Conservation (phyloP, 768 basidiomycete genomes). For the Arthromyces matolae region DNA sequence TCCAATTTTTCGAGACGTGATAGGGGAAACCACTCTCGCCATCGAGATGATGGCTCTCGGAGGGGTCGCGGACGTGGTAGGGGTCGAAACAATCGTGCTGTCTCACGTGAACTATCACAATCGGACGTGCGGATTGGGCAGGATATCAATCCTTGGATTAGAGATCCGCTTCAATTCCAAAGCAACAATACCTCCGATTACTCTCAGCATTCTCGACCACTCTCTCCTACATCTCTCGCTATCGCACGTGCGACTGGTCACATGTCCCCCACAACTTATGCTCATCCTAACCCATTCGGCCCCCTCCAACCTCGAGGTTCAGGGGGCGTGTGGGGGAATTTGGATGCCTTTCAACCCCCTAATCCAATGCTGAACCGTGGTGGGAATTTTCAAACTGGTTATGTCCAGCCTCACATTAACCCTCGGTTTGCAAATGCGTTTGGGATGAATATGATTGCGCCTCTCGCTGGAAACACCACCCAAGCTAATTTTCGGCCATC, state of each 20-base stretch:
- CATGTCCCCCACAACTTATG: slow-evolving; percentile 18
- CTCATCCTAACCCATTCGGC: slow-evolving; percentile 3
- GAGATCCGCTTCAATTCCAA: slow-evolving; percentile 18
- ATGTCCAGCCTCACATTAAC: slow-evolving; percentile 81
- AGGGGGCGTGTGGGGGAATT: slow-evolving; percentile 13
- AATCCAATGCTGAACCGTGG: slow-evolving; percentile 15
- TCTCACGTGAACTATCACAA: slow-evolving; percentile 25
- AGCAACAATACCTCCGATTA: slow-evolving; percentile 25
- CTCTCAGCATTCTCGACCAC: slow-evolving; percentile 26
- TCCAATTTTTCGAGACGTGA: not conserved
- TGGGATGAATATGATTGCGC: slow-evolving; percentile 37
- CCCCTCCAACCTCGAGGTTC: not conserved
- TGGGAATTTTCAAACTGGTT: slow-evolving; percentile 20
- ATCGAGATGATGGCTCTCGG: slow-evolving; percentile 37
- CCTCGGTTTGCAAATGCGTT: slow-evolving; percentile 72
- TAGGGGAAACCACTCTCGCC: slow-evolving; percentile 30
- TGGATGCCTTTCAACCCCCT: slow-evolving; percentile 17
- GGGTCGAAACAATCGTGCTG: slow-evolving; percentile 28
- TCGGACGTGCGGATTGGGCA: slow-evolving; percentile 14
- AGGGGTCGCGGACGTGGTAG: slow-evolving; percentile 32
- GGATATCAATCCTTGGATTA: slow-evolving; percentile 12
- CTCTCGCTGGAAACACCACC: slow-evolving; percentile 8
- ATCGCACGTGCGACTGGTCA: slow-evolving; percentile 46
- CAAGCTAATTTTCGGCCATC: slow-evolving; percentile 3
- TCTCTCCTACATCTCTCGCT: slow-evolving; percentile 44